phyloP scores from a whole-genome alignment of 768 basidiomycete species.

The Multifurca ochricompacta region DNA sequence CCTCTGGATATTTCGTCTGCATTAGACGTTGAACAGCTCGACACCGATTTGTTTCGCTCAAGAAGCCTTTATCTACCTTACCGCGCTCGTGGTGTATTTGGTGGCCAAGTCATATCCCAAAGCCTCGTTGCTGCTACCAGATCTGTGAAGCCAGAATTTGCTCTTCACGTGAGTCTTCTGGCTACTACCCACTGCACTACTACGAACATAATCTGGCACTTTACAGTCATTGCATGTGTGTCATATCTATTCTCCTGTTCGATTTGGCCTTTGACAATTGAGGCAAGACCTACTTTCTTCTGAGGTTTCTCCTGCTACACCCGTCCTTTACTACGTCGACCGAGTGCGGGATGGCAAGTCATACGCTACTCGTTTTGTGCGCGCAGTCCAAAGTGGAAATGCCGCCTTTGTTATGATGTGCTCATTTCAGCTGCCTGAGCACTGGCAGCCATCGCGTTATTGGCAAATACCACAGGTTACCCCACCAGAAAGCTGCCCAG shows the following conservation, averaged over 20 bases:
- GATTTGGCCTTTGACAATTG: background rate
- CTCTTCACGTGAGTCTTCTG: conserved; percentile 53
- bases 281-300: conserved; percentile 69
- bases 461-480: conserved; percentile 56
- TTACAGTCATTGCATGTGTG: conserved; percentile 61
- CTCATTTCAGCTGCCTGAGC: conserved; percentile 76
- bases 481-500: conserved; percentile 41
- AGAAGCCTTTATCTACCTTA: conserved; percentile 58
- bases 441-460: conserved; percentile 60
- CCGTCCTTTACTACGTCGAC: conserved; percentile 75
- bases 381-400: conserved; percentile 39
- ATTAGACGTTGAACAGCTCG: conserved; percentile 70
- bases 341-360: conserved; percentile 64
- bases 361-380: conserved; percentile 52
- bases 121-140: conserved; percentile 78
- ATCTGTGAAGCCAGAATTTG: conserved; percentile 54
- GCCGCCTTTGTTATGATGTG: conserved; percentile 57
- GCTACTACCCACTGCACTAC: background rate
- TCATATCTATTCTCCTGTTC: conserved; percentile 4
- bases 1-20: conserved; percentile 53
- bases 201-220: background rate
- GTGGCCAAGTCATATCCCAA: conserved; percentile 84
- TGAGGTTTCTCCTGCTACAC: conserved; percentile 62
- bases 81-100: conserved; percentile 67
- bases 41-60: conserved; percentile 69